These are phyloP conservation scores for Botrytis deweyae DNA, from an alignment of 2,329 filamentous ascomycete genomes.

Conservation along the genomic window DNA sequence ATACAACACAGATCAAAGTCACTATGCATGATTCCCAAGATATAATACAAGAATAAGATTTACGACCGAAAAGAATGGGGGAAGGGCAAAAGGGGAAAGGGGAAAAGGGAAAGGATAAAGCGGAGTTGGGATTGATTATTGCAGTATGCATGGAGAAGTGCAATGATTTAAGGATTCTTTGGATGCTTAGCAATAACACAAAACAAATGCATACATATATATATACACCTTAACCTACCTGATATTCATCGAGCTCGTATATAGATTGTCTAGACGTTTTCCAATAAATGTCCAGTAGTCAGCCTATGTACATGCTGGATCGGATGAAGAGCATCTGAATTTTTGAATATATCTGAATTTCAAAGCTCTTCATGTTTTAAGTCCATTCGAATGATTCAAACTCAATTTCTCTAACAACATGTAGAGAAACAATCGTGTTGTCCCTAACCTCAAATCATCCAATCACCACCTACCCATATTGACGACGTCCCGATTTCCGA, in stretches of 20 bases:
- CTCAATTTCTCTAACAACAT: neutral
- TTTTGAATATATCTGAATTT: neutral
- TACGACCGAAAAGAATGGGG: neutral
- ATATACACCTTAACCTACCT: neutral
- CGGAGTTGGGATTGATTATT: neutral
- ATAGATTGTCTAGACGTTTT: neutral
- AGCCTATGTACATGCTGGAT: neutral
- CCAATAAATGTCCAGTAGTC: neutral
- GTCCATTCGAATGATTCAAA: neutral
- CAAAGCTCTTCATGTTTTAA: neutral
- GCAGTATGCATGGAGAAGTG: neutral
- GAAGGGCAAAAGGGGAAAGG: no score
- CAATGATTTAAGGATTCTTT: neutral
- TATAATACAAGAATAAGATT: slow-evolving; percentile 17
- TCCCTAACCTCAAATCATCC: neutral
- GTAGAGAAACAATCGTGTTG: no score
- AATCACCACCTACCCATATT: neutral
- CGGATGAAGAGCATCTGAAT: neutral
- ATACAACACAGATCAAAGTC: slow-evolving; percentile 7
- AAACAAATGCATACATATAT: neutral
- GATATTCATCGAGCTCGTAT: neutral
- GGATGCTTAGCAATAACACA: neutral
- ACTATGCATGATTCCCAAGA: slow-evolving; percentile 10
- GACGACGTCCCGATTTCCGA: slow-evolving; percentile 2
- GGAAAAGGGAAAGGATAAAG: neutral